Evolutionary conservation across 2,329 filamentous ascomycete species (phyloP).

Genomic region (Dothistroma pini): DNA sequence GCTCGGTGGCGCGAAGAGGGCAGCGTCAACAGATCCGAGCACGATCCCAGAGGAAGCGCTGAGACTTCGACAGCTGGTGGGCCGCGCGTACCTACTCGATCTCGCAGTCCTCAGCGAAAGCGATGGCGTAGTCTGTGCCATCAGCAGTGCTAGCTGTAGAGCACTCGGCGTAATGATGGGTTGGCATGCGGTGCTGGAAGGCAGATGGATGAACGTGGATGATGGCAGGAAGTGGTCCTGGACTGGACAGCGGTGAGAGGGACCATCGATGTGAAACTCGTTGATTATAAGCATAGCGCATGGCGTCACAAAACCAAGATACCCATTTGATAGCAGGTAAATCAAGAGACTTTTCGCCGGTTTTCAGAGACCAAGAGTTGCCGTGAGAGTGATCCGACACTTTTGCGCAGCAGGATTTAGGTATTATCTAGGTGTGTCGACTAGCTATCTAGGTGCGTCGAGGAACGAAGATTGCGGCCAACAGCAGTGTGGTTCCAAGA

Average conservation of each 20-base stretch:
- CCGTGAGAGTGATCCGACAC: too few relatives aligned
- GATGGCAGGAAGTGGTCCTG: conserved; percentile 47
- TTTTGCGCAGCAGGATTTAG: too few relatives aligned
- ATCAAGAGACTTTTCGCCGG: neutral
- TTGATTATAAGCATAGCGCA: conserved; percentile 2
- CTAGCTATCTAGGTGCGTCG: too few relatives aligned
- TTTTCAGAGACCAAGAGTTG: too few relatives aligned
- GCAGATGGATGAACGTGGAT: conserved; percentile 76
- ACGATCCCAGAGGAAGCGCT: conserved; percentile 48
- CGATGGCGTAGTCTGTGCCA: conserved; percentile 71
- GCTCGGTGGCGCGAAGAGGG: conserved; percentile 48
- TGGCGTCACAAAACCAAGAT: neutral
- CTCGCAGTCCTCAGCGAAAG: conserved; percentile 66
- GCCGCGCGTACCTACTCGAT: conserved; percentile 78
- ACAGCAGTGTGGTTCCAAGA: too few relatives aligned
- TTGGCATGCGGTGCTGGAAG: conserved; percentile 63
- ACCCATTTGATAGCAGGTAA: neutral
- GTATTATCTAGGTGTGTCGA: too few relatives aligned
- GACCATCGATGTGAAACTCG: neutral
- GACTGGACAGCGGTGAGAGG: conserved; percentile 27
- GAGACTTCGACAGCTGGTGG: conserved; percentile 68
- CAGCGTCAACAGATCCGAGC: conserved; percentile 3
- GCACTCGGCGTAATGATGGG: conserved; percentile 83
- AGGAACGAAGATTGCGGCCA: too few relatives aligned
- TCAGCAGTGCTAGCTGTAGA: conserved; percentile 65